phyloP scores from a whole-genome alignment of 2,329 filamentous ascomycete genomes.

The Clathrospora elynae region DNA sequence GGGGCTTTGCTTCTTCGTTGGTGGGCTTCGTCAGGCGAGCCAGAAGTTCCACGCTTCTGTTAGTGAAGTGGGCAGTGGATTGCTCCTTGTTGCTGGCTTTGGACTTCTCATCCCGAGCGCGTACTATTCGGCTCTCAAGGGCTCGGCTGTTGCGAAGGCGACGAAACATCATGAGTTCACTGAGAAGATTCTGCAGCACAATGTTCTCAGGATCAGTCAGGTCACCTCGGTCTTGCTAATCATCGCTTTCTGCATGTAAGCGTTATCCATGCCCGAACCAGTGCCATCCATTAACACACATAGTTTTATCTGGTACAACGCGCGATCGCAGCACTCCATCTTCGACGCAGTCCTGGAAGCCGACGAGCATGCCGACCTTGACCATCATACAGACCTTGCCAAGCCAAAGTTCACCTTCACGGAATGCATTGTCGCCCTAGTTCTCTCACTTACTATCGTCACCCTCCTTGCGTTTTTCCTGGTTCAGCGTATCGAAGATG shows the following conservation, averaged over 20 bases:
- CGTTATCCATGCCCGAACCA: constrained; percentile 58
- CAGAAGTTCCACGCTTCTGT: constrained; percentile 76
- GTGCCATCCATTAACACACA: constrained; percentile 64
- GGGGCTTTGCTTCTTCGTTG: constrained; percentile 79
- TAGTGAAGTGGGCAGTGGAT: constrained; percentile 76
- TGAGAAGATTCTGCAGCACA: constrained; percentile 40
- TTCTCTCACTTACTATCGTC: constrained; percentile 69
- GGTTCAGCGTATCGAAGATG: constrained; percentile 72
- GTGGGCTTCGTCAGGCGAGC: constrained; percentile 70
- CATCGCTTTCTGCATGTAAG: constrained; percentile 48
- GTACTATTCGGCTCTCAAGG: constrained; percentile 53
- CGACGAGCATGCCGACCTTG: constrained; percentile 70
- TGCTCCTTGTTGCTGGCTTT: constrained; percentile 77
- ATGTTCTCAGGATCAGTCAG: constrained; percentile 44
- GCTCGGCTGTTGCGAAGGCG: constrained; percentile 31
- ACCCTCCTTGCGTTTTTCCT: constrained; percentile 74
- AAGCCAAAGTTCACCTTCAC: constrained; percentile 75
- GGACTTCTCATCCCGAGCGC: constrained; percentile 43
- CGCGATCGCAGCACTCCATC: constrained; percentile 74
- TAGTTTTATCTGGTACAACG: constrained; percentile 71
- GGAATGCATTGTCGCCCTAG: constrained; percentile 71
- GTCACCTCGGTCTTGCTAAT: constrained; percentile 46
- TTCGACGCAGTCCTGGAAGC: constrained; percentile 75
- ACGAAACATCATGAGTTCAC: constrained; percentile 41
- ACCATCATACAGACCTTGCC: constrained; percentile 62